Conservation (phyloP, 805 yeast species). For the Spathaspora gorwiae region DNA sequence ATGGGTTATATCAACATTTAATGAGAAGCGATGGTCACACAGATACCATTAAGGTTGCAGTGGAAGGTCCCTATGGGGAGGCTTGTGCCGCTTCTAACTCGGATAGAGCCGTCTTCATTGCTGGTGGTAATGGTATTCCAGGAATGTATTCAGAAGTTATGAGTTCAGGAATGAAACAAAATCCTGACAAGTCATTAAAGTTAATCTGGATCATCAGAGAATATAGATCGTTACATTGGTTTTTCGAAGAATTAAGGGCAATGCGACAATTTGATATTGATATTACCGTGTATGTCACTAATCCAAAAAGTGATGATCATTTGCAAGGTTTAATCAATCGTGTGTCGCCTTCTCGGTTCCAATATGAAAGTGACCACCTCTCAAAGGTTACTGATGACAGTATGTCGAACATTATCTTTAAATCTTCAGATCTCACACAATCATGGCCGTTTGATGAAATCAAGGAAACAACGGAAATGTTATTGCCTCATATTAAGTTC, state of each 20-base stretch:
- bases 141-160: constrained; percentile 32
- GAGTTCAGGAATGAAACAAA: constrained; percentile 6
- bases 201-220: constrained; percentile 39
- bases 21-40: constrained; percentile 11
- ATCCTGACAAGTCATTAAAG: constrained; percentile 13
- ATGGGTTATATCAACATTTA: constrained; percentile 16
- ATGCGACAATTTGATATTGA: constrained; percentile 25
- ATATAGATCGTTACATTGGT: constrained; percentile 37
- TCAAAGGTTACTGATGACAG: background rate
- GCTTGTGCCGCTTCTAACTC: constrained; percentile 22
- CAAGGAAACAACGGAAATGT: constrained; percentile 1
- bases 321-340: background rate
- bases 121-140: constrained; percentile 41
- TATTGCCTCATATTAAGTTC: constrained; percentile 4
- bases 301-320: constrained; percentile 15
- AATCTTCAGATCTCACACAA: too few species aligned
- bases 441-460: too few species aligned
- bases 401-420: too few species aligned
- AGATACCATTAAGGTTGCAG: constrained; percentile 23
- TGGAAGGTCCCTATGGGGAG: constrained; percentile 37
- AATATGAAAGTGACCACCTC: background rate
- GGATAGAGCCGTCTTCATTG: constrained; percentile 26
- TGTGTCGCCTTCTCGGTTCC: background rate
- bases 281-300: constrained; percentile 40
- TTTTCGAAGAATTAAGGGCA: constrained; percentile 27